A percentile compares a stretch with the other conserved stretches of the same genome.
These are phyloP conservation scores for Incumbomyces delicatus DNA, from an alignment of 2,329 filamentous ascomycete species.

Conservation along the genomic window DNA sequence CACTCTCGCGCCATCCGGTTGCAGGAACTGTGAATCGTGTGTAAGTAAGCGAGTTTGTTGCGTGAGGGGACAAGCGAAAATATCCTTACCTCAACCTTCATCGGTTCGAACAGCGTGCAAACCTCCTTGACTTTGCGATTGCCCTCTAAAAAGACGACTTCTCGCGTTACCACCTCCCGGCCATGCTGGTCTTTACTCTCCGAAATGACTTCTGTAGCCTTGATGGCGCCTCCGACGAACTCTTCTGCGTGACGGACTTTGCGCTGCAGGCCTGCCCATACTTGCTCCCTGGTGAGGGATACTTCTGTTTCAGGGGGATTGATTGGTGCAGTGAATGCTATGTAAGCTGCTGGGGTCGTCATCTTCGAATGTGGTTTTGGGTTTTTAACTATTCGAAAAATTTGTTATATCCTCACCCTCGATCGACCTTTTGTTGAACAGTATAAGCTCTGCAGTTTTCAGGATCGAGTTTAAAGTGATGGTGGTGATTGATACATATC, in stretches of 20 bases:
- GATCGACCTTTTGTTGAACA: too few species aligned
- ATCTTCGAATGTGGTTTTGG: not conserved
- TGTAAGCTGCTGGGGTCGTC: conserved; percentile 23
- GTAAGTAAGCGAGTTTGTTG: too few species aligned
- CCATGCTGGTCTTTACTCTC: conserved; percentile 12
- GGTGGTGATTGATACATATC: too few species aligned
- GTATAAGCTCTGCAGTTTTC: too few species aligned
- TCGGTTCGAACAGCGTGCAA: conserved; percentile 18
- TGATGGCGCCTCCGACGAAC: conserved; percentile 22
- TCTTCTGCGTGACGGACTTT: conserved; percentile 23
- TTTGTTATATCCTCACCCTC: too few species aligned
- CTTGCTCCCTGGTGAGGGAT: conserved; percentile 25
- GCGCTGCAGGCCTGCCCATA: conserved; percentile 27
- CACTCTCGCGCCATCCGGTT: conserved; percentile 21
- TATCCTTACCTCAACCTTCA: conserved; percentile 18
- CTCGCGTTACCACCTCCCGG: conserved; percentile 19
- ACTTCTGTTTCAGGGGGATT: conserved; percentile 26
- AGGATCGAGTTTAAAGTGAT: too few species aligned
- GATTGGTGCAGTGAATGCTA: conserved; percentile 30
- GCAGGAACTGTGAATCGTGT: conserved; percentile 14
- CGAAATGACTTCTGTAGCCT: conserved; percentile 18
- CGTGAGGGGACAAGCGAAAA: not conserved
- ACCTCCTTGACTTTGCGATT: conserved; percentile 19
- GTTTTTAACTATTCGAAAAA: not conserved
- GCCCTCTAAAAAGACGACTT: conserved; percentile 21